These are phyloP conservation scores for Trichophyton benhamiae DNA, from an alignment of 2,329 filamentous ascomycete genomes.

Conservation along the genomic window DNA sequence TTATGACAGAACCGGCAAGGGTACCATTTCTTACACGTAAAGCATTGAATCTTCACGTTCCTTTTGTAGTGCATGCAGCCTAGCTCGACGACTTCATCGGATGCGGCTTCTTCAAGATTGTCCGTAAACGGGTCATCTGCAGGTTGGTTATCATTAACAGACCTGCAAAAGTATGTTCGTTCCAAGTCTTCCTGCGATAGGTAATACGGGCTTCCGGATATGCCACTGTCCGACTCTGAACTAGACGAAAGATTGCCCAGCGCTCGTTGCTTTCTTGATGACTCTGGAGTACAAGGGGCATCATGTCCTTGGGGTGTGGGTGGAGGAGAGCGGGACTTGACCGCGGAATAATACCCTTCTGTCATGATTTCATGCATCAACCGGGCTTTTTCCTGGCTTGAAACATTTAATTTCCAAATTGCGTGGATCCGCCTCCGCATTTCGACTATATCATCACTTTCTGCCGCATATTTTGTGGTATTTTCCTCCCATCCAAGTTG, in stretches of 20 bases:
- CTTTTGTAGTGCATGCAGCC: constrained; percentile 90
- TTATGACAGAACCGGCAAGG: constrained; percentile 94
- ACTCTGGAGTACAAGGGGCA: constrained; percentile 21
- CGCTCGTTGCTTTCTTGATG: constrained; percentile 21
- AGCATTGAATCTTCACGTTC: constrained; percentile 93
- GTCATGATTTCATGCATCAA: constrained; percentile 60
- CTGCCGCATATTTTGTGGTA: constrained; percentile 42
- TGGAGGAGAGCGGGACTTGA: constrained; percentile 14
- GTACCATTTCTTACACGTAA: constrained; percentile 80
- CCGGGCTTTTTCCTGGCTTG: constrained; percentile 54
- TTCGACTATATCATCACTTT: constrained; percentile 64
- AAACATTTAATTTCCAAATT: constrained; percentile 51
- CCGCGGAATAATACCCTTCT: constrained; percentile 50
- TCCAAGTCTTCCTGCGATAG: constrained; percentile 45
- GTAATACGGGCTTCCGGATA: constrained; percentile 27
- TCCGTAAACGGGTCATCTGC: not conserved
- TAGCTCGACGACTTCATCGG: constrained; percentile 39
- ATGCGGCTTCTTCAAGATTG: constrained; percentile 9
- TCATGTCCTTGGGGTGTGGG: constrained; percentile 12
- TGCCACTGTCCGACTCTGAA: constrained; percentile 17
- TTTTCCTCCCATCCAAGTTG: not conserved
- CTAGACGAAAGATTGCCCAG: constrained; percentile 20
- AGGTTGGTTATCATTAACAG: not conserved
- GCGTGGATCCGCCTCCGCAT: constrained; percentile 55
- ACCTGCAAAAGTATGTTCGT: constrained; percentile 52